These are phyloP conservation scores for Claviceps sorghi DNA, from an alignment of 2,329 filamentous ascomycete genomes.

Conservation along the genomic window DNA sequence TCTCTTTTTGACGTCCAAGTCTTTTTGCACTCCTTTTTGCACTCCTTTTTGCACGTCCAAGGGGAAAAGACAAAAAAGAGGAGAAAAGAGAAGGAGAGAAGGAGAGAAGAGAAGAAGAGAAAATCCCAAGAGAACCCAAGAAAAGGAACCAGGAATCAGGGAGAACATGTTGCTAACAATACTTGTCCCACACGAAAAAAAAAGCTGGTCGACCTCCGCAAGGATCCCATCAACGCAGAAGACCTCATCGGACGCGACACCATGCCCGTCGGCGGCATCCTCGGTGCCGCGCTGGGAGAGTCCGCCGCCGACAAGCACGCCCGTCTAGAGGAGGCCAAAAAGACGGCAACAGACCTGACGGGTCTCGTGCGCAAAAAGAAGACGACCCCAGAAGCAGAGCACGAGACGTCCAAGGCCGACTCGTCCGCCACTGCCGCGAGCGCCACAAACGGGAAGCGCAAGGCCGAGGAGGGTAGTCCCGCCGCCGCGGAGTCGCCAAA, in stretches of 20 bases:
- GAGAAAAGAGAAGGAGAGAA: neutral
- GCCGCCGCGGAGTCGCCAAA: conserved; percentile 18
- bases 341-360: conserved; percentile 57
- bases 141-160: too few species aligned
- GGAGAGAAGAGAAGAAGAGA: neutral
- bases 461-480: conserved; percentile 17
- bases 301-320: conserved; percentile 45
- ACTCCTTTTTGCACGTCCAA: neutral
- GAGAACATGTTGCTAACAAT: neutral
- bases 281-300: conserved; percentile 50
- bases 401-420: neutral
- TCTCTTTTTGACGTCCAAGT: neutral
- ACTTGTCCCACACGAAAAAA: neutral
- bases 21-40: too few species aligned
- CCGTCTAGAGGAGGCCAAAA: conserved; percentile 56
- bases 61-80: neutral
- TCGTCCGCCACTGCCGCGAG: conserved; percentile 1
- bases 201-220: conserved; percentile 53
- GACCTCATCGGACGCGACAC: conserved; percentile 19
- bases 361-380: conserved; percentile 64
- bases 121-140: neutral
- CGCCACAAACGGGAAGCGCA: conserved; percentile 24
- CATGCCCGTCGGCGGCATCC: conserved; percentile 40
- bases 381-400: conserved; percentile 19
- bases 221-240: conserved; percentile 35